phyloP scores from a whole-genome alignment of 176 grass and related monocot species.

The Oryza officinalis region DNA sequence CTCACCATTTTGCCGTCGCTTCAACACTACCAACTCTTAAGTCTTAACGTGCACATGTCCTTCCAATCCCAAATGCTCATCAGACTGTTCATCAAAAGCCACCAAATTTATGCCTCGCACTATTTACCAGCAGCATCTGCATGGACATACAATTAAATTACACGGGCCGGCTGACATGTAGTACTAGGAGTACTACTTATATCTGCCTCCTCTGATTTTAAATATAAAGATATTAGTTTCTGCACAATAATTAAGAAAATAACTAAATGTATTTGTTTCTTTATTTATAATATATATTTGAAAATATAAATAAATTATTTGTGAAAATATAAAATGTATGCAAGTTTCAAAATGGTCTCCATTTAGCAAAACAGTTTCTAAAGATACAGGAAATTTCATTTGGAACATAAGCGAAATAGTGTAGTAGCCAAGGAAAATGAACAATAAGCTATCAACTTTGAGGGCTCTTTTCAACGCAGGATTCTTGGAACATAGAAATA shows the following conservation, averaged over 20 bases:
- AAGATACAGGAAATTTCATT: too few relatives aligned
- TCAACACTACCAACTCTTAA: neutral
- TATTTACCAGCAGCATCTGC: conserved; percentile 15
- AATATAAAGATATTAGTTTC: too few relatives aligned
- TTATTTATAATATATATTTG: neutral
- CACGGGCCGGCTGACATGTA: neutral
- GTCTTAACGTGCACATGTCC: neutral
- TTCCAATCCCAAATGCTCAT: neutral
- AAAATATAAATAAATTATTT: too few relatives aligned
- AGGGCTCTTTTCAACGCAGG: too few relatives aligned
- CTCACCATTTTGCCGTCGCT: neutral
- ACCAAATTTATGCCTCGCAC: neutral
- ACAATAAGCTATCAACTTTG: too few relatives aligned
- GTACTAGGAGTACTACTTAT: neutral
- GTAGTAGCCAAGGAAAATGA: too few relatives aligned
- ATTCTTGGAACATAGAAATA: too few relatives aligned
- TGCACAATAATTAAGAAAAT: neutral
- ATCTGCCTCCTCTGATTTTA: too few relatives aligned
- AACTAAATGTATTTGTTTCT: neutral
- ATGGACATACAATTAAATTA: neutral
- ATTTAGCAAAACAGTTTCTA: too few relatives aligned
- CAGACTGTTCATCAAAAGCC: neutral
- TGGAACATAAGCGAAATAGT: too few relatives aligned
- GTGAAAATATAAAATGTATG: too few relatives aligned
- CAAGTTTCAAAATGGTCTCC: too few relatives aligned